Conservation (phyloP, 1,139 yeast genomes). For the Zygosaccharomyces sapae region DNA sequence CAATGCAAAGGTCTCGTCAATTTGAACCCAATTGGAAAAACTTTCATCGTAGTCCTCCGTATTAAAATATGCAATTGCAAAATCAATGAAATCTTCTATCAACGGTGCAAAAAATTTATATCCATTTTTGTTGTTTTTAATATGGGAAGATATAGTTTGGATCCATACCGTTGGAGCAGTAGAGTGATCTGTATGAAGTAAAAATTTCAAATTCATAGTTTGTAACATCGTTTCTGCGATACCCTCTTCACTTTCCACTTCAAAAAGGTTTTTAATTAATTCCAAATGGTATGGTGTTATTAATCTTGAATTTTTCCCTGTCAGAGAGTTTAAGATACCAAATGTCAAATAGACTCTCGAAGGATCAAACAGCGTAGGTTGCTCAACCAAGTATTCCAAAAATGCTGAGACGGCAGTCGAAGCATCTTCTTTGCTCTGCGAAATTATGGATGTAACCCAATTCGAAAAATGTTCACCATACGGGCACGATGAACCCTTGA, state of each 20-base stretch:
- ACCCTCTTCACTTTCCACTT: constrained; percentile 55
- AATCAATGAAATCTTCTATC: constrained; percentile 21
- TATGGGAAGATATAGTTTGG: constrained; percentile 33
- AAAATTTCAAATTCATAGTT: constrained; percentile 46
- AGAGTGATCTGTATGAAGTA: constrained; percentile 38
- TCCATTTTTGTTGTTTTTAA: constrained; percentile 14
- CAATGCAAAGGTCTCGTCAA: constrained; percentile 17
- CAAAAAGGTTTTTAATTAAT: constrained; percentile 46
- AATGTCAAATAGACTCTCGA: constrained; percentile 58
- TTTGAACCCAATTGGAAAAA: constrained; percentile 2
- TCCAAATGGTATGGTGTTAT: constrained; percentile 35
- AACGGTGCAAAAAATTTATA: constrained; percentile 21
- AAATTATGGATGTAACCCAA: constrained; percentile 48
- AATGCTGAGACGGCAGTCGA: constrained; percentile 37
- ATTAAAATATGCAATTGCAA: constrained; percentile 19
- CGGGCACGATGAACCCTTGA: constrained; percentile 43
- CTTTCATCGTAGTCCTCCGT: neutral
- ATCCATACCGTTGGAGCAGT: constrained; percentile 34
- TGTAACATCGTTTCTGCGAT: constrained; percentile 51
- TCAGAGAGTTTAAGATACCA: constrained; percentile 57
- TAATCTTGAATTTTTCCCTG: constrained; percentile 33
- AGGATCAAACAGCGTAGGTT: constrained; percentile 61
- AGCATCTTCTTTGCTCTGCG: constrained; percentile 34
- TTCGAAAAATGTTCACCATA: constrained; percentile 52
- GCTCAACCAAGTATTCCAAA: constrained; percentile 45